phyloP scores from a whole-genome alignment of 345 rosid species.

The Cardiospermum halicacabum region DNA sequence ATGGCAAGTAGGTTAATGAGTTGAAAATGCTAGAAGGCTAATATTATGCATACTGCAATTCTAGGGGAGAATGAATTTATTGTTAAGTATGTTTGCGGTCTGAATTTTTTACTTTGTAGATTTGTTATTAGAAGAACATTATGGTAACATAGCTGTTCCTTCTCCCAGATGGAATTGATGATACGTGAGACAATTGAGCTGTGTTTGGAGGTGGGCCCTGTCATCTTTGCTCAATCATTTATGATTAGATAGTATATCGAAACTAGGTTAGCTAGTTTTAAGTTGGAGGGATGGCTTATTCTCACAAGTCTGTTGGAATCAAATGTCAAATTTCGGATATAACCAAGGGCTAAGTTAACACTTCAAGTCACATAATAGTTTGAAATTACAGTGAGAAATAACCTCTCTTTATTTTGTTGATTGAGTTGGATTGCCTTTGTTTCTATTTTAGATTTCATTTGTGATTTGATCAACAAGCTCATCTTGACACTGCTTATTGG shows the following conservation, averaged over 20 bases:
- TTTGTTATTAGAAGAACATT: constrained; percentile 15
- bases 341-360: neutral
- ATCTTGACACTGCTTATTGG: constrained; percentile 27
- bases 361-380: neutral
- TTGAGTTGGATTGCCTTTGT: neutral
- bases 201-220: constrained; percentile 74
- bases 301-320: neutral
- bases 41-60: neutral
- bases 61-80: neutral
- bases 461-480: neutral
- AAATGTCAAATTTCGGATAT: neutral
- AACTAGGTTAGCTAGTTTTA: constrained; percentile 4
- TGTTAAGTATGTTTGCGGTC: constrained; percentile 2
- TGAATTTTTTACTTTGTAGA: constrained; percentile 16
- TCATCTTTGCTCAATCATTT: constrained; percentile 29
- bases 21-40: neutral
- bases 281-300: neutral
- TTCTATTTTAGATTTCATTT: neutral
- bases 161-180: constrained; percentile 97
- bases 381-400: neutral
- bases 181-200: constrained; percentile 81
- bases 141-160: constrained; percentile 57
- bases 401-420: neutral
- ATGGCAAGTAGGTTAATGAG: neutral
- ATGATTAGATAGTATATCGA: constrained; percentile 16